Evolutionary conservation across 495 filamentous ascomycete genomes (phyloP).

Genomic region (Hapsidospora chrysogenum): DNA sequence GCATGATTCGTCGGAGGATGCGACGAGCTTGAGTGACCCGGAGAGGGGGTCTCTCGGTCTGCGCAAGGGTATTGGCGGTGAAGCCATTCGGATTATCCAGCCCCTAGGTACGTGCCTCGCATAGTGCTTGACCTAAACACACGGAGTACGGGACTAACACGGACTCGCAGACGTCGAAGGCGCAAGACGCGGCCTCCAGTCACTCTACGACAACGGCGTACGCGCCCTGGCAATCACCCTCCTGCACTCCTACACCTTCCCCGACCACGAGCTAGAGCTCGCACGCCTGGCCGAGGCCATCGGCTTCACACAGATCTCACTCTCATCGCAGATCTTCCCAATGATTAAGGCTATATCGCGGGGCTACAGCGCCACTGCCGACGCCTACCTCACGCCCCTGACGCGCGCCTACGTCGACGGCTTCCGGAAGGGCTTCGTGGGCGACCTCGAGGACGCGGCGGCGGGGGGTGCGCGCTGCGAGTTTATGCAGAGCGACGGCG

Average conservation of each 20-base stretch:
- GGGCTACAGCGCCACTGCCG: constrained; percentile 8
- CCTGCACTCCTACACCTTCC: constrained; percentile 38
- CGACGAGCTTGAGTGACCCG: no score
- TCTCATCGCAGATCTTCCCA: constrained; percentile 37
- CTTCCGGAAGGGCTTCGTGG: constrained; percentile 64
- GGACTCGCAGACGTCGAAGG: no score
- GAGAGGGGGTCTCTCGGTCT: no score
- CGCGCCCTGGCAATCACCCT: constrained; percentile 34
- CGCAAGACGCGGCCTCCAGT: no score
- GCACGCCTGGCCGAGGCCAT: constrained; percentile 31
- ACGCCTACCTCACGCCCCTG: constrained; percentile 5
- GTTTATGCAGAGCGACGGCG: constrained; percentile 77
- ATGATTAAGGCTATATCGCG: constrained; percentile 50
- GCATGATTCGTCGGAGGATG: constrained; percentile 49
- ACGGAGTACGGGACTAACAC: no score
- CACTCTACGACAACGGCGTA: constrained; percentile 25
- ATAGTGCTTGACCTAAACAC: no score
- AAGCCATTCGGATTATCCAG: no score
- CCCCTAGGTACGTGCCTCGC: no score
- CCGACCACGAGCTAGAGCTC: constrained; percentile 34
- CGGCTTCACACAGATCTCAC: constrained; percentile 31
- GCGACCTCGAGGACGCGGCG: no score
- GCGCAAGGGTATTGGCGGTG: no score
- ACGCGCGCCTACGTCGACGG: constrained; percentile 16
- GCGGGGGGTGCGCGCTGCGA: constrained; percentile 50